Evolutionary conservation across 2,329 filamentous ascomycete genomes (phyloP).

Genomic region (Ophiostoma angusticollis): DNA sequence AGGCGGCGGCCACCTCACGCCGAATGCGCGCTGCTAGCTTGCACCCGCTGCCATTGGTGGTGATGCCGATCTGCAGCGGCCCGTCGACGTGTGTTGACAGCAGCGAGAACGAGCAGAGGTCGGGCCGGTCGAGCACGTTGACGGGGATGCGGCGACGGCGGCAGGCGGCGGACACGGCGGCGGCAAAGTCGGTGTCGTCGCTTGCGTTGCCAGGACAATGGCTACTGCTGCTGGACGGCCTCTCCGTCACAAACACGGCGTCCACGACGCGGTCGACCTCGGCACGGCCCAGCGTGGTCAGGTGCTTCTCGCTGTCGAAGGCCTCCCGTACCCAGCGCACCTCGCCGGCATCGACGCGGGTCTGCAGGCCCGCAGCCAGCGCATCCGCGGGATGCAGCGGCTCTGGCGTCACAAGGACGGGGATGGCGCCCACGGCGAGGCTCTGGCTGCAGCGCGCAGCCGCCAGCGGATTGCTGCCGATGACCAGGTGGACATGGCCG

Average conservation of each 20-base stretch:
- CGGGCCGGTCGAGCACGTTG: slow-evolving; percentile 80
- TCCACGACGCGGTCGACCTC: slow-evolving; percentile 73
- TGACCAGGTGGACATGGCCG: slow-evolving; percentile 65
- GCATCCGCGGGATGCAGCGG: slow-evolving; percentile 31
- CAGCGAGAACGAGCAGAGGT: slow-evolving; percentile 78
- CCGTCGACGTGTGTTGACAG: slow-evolving; percentile 83
- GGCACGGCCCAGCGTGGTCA: slow-evolving; percentile 64
- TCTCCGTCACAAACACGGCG: slow-evolving; percentile 71
- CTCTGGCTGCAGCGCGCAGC: slow-evolving; percentile 69
- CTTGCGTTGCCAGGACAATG: too few relatives aligned
- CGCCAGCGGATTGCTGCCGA: slow-evolving; percentile 82
- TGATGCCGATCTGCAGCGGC: slow-evolving; percentile 86
- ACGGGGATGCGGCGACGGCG: slow-evolving; percentile 72
- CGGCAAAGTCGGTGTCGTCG: too few relatives aligned
- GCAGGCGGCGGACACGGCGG: slow-evolving; percentile 63
- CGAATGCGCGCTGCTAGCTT: slow-evolving; percentile 84
- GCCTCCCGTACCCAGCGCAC: slow-evolving; percentile 52
- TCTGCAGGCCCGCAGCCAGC: slow-evolving; percentile 41
- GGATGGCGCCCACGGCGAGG: slow-evolving; percentile 66
- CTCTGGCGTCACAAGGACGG: slow-evolving; percentile 62
- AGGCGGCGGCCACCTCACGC: slow-evolving; percentile 68
- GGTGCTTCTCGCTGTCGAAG: slow-evolving; percentile 54
- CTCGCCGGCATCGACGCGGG: slow-evolving; percentile 51
- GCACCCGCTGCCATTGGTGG: slow-evolving; percentile 88
- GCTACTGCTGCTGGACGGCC: slow-evolving; percentile 23